Percentiles rank a stretch among this genome's conserved stretches.
phyloP scores from a whole-genome alignment of 306 rosid genomes.

The Prinsepia uniflora region DNA sequence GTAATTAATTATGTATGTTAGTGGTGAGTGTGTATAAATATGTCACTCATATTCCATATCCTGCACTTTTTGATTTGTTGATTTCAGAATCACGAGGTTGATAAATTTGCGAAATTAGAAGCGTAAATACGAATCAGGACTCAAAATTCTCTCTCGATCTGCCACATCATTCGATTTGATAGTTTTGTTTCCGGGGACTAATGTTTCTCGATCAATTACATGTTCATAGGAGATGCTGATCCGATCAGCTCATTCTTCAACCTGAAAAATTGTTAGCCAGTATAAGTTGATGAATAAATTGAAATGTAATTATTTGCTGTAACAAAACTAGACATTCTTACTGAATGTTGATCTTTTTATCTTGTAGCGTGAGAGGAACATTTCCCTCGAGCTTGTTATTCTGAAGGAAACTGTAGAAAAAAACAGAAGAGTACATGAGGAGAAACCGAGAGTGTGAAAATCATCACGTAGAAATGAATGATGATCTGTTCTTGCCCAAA shows the following conservation, averaged over 20 bases:
- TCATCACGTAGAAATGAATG: not conserved
- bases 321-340: conserved; percentile 26
- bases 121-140: conserved; percentile 1
- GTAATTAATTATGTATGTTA: conserved; percentile 4
- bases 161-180: conserved; percentile 2
- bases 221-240: not conserved
- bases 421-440: not conserved
- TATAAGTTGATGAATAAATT: not conserved
- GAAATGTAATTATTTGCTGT: not conserved
- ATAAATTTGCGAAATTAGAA: not conserved
- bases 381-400: conserved; percentile 30
- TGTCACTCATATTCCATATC: not conserved
- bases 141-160: conserved; percentile 14
- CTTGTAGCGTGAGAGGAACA: conserved; percentile 19
- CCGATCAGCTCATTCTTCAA: not conserved
- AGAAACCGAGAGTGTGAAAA: too few relatives aligned
- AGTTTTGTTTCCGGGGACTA: conserved; percentile 7
- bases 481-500: too few relatives aligned
- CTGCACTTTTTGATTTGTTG: not conserved
- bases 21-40: not conserved
- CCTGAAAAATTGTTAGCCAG: not conserved
- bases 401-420: conserved; percentile 40
- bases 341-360: conserved; percentile 33
- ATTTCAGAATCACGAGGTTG: not conserved
- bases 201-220: not conserved